Evolutionary conservation across 169 alveolate species (phyloP), one percentile per base, ranked within the genome.

Genomic region (Cystoisospora suis): DNA sequence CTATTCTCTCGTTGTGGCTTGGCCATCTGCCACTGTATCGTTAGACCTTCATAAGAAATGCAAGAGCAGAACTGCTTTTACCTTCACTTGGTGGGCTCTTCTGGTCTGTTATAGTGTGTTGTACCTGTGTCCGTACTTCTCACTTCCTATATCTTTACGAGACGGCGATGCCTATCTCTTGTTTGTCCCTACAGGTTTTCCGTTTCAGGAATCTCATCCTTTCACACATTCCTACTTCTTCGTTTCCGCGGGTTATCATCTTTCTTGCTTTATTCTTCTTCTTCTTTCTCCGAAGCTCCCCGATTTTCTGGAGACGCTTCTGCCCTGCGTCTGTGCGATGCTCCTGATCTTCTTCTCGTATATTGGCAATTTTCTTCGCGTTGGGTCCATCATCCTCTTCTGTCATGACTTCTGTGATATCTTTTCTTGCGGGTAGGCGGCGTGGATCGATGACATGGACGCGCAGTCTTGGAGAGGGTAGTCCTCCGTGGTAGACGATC

Each of bases 361-460:
- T 89, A 75, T 93, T 59, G 94, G 93, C 89, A 94, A 94, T 79
- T 91, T 94, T 77, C 87, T 94, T 42, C 65, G 95, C 36, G 95
- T 94, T 83, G 96, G 96, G 45, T 86, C 94, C 42, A 88, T 94
- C 58, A 94, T 94, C 40, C 89, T 94, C 86, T 83, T 94, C 49
- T 94, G 96, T 15, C 95, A 94, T 61, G 96, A 94, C 89, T 90
- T 94, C 53, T 94, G 96, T 81, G 96, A 94, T 77, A 86, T 94
- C 36, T 94, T 94, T 40, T 92, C 96, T 29, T 94, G 89, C 86
- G 96, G 95, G 96, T 94, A 86, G 34, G 92, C 77, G 86, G n/a
- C 34, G 47, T n/a, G n/a, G n/a, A n/a, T n/a, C n/a, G n/a, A n/a
- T n/a, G n/a, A n/a, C n/a, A n/a, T n/a, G 17, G 56, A 34, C 29